phyloP scores from a whole-genome alignment of 2,329 filamentous ascomycete genomes.

The Colletotrichum melonis region DNA sequence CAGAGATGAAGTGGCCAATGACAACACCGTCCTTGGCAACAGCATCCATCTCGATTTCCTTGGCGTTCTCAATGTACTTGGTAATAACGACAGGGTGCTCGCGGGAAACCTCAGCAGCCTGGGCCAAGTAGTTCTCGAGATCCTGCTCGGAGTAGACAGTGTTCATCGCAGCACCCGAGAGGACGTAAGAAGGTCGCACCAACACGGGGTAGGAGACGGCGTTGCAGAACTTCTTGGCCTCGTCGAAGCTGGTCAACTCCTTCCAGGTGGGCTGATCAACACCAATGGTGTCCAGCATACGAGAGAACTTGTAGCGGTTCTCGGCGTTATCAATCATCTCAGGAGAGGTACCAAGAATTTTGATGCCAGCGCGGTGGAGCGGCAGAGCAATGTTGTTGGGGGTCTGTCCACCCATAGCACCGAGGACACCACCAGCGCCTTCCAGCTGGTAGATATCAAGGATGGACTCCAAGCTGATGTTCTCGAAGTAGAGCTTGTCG shows the following conservation, averaged over 20 bases:
- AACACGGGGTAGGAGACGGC: conserved; percentile 93
- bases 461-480: conserved; percentile 89
- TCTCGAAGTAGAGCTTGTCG: conserved; percentile 95
- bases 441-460: conserved; percentile 95
- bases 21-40: conserved; percentile 91
- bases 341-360: conserved; percentile 93
- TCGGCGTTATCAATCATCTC: conserved; percentile 99
- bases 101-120: conserved; percentile 92
- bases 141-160: conserved; percentile 98
- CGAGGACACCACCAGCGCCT: conserved; percentile 83
- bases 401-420: conserved; percentile 97
- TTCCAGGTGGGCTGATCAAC: conserved; percentile 99
- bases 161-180: conserved; percentile 99
- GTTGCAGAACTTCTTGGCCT: conserved; percentile 88
- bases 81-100: conserved; percentile 98
- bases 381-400: conserved; percentile 98
- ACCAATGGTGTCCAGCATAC: conserved; percentile 93
- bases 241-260: conserved; percentile 93
- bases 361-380: conserved; percentile 88
- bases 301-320: conserved; percentile 98
- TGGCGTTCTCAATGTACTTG: conserved; percentile 99
- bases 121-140: conserved; percentile 86
- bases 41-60: conserved; percentile 99
- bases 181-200: conserved; percentile 94
- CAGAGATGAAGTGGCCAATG: conserved; percentile 96